Conservation (phyloP, 2,329 filamentous ascomycete species). For the Aspergillus tanneri region DNA sequence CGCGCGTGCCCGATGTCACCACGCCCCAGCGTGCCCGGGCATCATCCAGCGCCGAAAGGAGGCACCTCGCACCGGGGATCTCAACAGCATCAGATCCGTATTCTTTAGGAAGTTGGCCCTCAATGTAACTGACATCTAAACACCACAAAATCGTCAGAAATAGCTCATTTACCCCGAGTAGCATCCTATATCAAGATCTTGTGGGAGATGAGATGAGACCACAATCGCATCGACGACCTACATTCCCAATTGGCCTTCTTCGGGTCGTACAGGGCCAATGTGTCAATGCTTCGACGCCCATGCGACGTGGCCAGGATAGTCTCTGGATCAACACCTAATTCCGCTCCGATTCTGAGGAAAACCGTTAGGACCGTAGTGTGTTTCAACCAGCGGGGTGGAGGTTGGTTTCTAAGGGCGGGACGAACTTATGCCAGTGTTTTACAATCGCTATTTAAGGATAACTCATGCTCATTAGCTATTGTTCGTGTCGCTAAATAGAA, state of each 20-base stretch:
- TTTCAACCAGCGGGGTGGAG: too few species aligned
- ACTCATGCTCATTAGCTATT: slow-evolving; percentile 39
- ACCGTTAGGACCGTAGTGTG: neutral
- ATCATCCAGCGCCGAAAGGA: slow-evolving; percentile 66
- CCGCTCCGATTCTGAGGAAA: slow-evolving; percentile 56
- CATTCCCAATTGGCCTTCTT: slow-evolving; percentile 91
- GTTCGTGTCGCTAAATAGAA: slow-evolving; percentile 46
- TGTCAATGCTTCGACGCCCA: slow-evolving; percentile 84
- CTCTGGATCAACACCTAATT: slow-evolving; percentile 80
- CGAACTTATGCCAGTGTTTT: slow-evolving; percentile 62
- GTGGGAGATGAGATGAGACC: neutral
- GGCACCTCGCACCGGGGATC: slow-evolving; percentile 74
- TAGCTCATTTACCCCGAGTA: too few species aligned
- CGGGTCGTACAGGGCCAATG: slow-evolving; percentile 73
- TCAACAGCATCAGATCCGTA: slow-evolving; percentile 78
- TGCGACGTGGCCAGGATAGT: slow-evolving; percentile 88
- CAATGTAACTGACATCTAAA: slow-evolving; percentile 74
- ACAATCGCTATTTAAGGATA: slow-evolving; percentile 55
- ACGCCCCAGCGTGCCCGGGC: slow-evolving; percentile 76
- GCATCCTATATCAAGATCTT: too few species aligned
- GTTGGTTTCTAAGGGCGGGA: neutral
- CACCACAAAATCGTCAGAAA: neutral
- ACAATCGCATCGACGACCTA: slow-evolving; percentile 51
- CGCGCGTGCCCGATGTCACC: slow-evolving; percentile 67
- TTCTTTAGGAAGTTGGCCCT: slow-evolving; percentile 72